Evolutionary conservation across 2,329 filamentous ascomycete genomes (phyloP), one percentile per base, ranked within the genome.

Genomic region (Aspergillus unguis): DNA sequence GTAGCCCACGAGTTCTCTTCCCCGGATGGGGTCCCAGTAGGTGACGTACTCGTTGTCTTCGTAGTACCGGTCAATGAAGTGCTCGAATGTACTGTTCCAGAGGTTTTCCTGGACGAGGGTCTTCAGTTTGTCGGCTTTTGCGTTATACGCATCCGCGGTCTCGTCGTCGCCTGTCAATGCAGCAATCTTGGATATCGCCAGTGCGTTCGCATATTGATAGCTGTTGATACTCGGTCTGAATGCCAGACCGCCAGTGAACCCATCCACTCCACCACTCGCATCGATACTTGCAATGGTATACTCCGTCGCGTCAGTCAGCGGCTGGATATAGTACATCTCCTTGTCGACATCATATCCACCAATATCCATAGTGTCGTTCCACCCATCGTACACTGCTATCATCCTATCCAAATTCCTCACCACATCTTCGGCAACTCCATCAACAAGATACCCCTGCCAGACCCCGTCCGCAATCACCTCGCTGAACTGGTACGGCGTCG

Each of bases 251-350:
- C 72, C 73, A 0, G 52, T 60, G 37, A 76, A 77, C 1, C 74
- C 74, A 44, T 76, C 74, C 17, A 23, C 31, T 6, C 59, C 59
- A 1, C 58, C 56, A 1, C 65, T 69, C 0, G 74, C 71, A 51
- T 76, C 74, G 49, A 75, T 76, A 38, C 69, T 73, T 0, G 71
- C 68, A 42, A 76, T 75, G 1, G 73, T 77, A 53, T 77, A 77
- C 53, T 77, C 74, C 0, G 74, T 76, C 0, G 74, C 74, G 58
- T 77, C 74, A 0, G 67, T 67, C 1, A 77, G 52, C 0, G 74
- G 74, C 46, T 76, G 72, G 5, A 76, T 67, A 58, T 67, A 76
- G 56, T 75, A 77, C 5, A 77, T 58, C 0, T 65, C 66, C 52
- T 76, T 75, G n/a, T 60, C 60, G 0, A 61, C 57, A 47, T 76